Evolutionary conservation across 306 rosid genomes (phyloP).

Genomic region (Sicyos edulis): DNA sequence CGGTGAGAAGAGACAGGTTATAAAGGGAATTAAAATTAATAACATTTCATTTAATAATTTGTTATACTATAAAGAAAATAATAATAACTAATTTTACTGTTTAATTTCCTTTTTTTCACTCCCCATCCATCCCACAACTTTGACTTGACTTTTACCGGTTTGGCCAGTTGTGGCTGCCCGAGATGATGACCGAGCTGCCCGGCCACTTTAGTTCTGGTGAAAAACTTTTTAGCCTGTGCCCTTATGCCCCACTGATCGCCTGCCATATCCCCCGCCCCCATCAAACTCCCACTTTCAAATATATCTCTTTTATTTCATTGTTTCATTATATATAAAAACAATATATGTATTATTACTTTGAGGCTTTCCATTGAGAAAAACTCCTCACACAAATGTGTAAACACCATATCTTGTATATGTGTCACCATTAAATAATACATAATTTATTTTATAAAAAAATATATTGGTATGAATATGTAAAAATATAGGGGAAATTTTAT

Average conservation of each 20-base stretch:
- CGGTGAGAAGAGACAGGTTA: conserved; percentile 35
- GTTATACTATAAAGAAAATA: too few relatives aligned
- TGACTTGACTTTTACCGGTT: conserved; percentile 18
- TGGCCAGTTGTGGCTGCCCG: conserved; percentile 6
- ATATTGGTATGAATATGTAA: too few relatives aligned
- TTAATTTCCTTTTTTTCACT: background rate
- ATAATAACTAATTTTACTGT: background rate
- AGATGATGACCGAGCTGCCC: background rate
- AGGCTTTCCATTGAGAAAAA: background rate
- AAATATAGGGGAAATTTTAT: too few relatives aligned
- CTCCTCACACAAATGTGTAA: too few relatives aligned
- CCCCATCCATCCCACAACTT: conserved; percentile 4
- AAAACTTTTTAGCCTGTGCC: background rate
- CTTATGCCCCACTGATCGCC: conserved; percentile 5
- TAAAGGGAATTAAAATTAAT: conserved; percentile 40
- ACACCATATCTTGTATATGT: too few relatives aligned
- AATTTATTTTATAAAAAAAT: too few relatives aligned
- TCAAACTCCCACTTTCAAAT: conserved; percentile 7
- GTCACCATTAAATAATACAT: too few relatives aligned
- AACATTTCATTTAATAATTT: background rate
- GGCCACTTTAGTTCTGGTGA: background rate
- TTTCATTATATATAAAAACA: background rate
- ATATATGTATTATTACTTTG: background rate
- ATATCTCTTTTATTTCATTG: background rate
- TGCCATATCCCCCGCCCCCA: conserved; percentile 11